These are phyloP conservation scores for Picochlorum costavermella DNA, from an alignment of 139 green algal genomes.

Conservation along the genomic window DNA sequence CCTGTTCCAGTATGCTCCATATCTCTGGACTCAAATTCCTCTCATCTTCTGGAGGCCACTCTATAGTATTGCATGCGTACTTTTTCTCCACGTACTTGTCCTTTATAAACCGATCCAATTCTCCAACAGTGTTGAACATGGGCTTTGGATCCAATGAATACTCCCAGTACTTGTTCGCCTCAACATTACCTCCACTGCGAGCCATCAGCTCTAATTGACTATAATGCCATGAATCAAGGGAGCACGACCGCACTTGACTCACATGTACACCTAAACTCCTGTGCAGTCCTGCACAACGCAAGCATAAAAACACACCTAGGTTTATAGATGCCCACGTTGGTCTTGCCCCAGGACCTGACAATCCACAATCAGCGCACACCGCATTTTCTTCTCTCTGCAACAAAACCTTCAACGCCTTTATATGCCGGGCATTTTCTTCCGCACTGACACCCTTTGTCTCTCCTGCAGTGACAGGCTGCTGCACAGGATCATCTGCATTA, in stretches of 20 bases:
- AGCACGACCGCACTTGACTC: constrained; percentile 59
- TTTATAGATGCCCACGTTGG: constrained; percentile 66
- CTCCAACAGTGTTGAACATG: constrained; percentile 14
- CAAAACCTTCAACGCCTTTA: constrained; percentile 43
- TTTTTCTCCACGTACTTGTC: constrained; percentile 29
- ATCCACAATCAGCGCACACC: constrained; percentile 58
- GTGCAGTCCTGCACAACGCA: constrained; percentile 58
- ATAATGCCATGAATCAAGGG: constrained; percentile 52
- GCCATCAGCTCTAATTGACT: constrained; percentile 49
- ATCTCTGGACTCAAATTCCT: not conserved
- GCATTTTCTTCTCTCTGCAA: constrained; percentile 37
- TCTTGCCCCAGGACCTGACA: constrained; percentile 20
- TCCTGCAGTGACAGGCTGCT: constrained; percentile 29
- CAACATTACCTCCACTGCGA: constrained; percentile 56
- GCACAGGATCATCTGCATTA: not conserved
- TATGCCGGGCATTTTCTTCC: constrained; percentile 58
- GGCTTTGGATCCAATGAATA: constrained; percentile 24
- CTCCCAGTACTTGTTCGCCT: constrained; percentile 44
- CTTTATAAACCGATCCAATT: constrained; percentile 40
- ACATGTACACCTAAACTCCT: constrained; percentile 61
- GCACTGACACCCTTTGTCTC: constrained; percentile 70
- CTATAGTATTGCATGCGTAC: not conserved
- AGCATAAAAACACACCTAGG: constrained; percentile 66
- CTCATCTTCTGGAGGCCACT: constrained; percentile 16
- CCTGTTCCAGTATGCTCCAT: not conserved